Evolutionary conservation across 2,329 filamentous ascomycete species (phyloP), one percentile per base, ranked within the genome.

Genomic region (Fonsecaea erecta): DNA sequence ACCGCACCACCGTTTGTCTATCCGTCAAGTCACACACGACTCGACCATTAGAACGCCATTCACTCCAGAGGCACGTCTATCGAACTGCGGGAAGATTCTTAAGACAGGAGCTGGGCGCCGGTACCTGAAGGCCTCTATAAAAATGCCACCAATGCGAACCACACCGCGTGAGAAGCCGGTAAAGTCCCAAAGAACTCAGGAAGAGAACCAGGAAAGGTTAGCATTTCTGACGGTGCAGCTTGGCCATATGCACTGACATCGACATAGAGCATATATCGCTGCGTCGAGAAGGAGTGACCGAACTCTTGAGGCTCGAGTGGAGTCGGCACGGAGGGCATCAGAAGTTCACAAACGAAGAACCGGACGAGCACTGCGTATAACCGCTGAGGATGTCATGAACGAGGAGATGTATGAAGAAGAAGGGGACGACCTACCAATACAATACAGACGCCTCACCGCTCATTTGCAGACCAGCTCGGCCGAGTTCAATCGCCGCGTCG

Each of bases 321-420:
- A 96, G 75, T 97, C 93, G 2, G 93, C 94, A 14, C 85, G 88
- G 58, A 87, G 91, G 77, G 93, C 93, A 5, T 97, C 93, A n/a
- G 88, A 92, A 73, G 92, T 97, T 40, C 93, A 97, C 83, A 92
- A 93, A 80, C 86, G 89, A 75, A 88, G 93, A 18, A 97, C 93
- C 0, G 94, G 93, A 43, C 90, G 92, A 71, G 87, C 85, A 1
- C 84, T 97, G 65, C 88, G 88, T 71, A 90, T 97, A 64, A 93
- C 90, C 28, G 90, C 93, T 76, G 86, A 95, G 73, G 93, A 95
- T 78, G 93, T 97, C 12, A 82, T 90, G 71, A 93, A 92, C 68
- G 93, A 97, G 76, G 92, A 96, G 76, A 96, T 97, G 92, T 97
- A 97, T 75, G 93, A 97, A 74, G 93, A 97, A 77, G 91, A 96